These are phyloP conservation scores for Gossypium gossypioides DNA, from an alignment of 441 rosid genomes.

Conservation along the genomic window DNA sequence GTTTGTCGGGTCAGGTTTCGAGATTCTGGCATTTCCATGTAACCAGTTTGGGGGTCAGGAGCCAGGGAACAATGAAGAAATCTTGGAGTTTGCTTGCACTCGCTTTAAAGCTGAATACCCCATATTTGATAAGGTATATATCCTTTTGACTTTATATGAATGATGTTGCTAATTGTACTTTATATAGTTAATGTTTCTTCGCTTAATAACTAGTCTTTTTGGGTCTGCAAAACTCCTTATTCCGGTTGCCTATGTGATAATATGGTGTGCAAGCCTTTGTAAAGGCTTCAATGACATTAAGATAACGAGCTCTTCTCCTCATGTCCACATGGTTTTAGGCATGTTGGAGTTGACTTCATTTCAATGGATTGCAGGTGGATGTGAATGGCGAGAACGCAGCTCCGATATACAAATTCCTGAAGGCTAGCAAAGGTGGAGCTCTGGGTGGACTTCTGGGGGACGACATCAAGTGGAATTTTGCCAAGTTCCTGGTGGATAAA, in stretches of 20 bases:
- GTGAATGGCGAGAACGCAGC: constrained; percentile 54
- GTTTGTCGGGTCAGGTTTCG: constrained; percentile 33
- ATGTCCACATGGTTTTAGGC: neutral
- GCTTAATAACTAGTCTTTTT: neutral
- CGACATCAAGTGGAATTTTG: constrained; percentile 60
- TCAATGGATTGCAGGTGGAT: constrained; percentile 32
- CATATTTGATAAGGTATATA: constrained; percentile 50
- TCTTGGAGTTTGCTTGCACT: constrained; percentile 54
- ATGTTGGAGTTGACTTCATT: neutral
- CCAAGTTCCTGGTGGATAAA: constrained; percentile 59
- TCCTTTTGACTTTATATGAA: neutral
- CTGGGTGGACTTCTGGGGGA: constrained; percentile 55
- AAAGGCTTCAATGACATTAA: no score
- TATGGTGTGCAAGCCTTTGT: neutral
- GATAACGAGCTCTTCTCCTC: neutral
- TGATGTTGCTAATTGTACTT: neutral
- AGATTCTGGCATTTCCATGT: constrained; percentile 70
- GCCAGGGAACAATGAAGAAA: constrained; percentile 57
- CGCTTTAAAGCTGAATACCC: constrained; percentile 76
- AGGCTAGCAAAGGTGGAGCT: constrained; percentile 52
- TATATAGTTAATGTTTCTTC: neutral
- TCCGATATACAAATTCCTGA: constrained; percentile 57
- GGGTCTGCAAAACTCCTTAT: neutral
- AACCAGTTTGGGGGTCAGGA: constrained; percentile 67
- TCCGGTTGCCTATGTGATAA: neutral